Evolutionary conservation across 2,329 filamentous ascomycete genomes (phyloP).

Genomic region (Metarhizium rileyi): DNA sequence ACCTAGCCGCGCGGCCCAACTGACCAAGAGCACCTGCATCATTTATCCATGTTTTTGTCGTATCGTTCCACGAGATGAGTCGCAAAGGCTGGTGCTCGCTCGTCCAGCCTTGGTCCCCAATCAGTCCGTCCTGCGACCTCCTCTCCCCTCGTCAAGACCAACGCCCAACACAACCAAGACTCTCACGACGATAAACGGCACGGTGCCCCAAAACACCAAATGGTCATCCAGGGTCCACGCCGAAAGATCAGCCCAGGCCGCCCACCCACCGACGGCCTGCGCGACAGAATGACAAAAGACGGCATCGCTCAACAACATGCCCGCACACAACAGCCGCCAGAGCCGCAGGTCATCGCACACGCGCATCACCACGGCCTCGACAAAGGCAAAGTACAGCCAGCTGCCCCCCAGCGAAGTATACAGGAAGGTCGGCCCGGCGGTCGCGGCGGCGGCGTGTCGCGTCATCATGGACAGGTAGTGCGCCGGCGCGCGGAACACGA

Average conservation of each 20-base stretch:
- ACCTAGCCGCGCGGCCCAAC: too few species aligned
- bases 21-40: too few species aligned
- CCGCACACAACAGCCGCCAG: constrained; percentile 24
- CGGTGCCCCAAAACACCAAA: constrained; percentile 16
- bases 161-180: constrained; percentile 20
- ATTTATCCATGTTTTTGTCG: too few species aligned
- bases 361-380: constrained; percentile 25
- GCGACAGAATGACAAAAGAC: constrained; percentile 19
- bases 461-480: constrained; percentile 21
- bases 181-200: constrained; percentile 18
- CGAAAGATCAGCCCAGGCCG: constrained; percentile 11
- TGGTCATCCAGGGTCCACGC: constrained; percentile 22
- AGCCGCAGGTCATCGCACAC: constrained; percentile 21
- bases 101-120: too few species aligned
- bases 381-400: constrained; percentile 27
- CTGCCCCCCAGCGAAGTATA: constrained; percentile 8
- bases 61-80: too few species aligned
- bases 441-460: constrained; percentile 13
- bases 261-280: constrained; percentile 26
- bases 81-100: too few species aligned
- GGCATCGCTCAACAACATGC: constrained; percentile 27
- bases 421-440: constrained; percentile 14
- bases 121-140: too few species aligned
- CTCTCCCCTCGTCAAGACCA: too few species aligned
- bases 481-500: constrained; percentile 18